Evolutionary conservation across 306 rosid genomes (phyloP).

Genomic region (Cercis canadensis): DNA sequence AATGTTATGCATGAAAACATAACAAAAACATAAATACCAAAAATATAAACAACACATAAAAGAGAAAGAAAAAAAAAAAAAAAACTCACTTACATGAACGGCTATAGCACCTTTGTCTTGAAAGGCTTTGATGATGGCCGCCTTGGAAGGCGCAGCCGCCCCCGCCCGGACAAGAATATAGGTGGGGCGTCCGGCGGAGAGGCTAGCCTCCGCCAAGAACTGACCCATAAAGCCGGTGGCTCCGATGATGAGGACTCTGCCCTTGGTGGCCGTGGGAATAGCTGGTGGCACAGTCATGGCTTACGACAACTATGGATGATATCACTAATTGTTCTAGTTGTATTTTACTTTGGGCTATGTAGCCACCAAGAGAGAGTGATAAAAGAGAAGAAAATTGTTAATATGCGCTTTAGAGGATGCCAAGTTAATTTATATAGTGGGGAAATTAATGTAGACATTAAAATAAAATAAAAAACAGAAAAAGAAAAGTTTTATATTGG

Average conservation of each 20-base stretch:
- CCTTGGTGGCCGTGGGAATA: conserved; percentile 22
- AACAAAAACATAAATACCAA: neutral
- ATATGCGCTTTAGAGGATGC: too few species aligned
- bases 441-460: too few species aligned
- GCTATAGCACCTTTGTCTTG: conserved; percentile 63
- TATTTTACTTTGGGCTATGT: too few species aligned
- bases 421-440: too few species aligned
- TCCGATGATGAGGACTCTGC: conserved; percentile 56
- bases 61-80: neutral
- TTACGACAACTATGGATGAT: neutral
- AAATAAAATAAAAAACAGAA: too few species aligned
- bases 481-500: too few species aligned
- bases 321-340: too few species aligned
- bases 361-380: too few species aligned
- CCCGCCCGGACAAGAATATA: conserved; percentile 53
- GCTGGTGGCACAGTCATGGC: conserved; percentile 52
- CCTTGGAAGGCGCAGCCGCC: conserved; percentile 37
- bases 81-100: conserved; percentile 44
- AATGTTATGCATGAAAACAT: neutral
- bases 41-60: neutral
- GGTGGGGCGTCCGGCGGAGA: conserved; percentile 47
- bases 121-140: conserved; percentile 39
- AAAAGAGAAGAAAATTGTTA: too few species aligned
- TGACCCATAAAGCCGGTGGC: conserved; percentile 75
- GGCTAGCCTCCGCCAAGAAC: conserved; percentile 65